These are phyloP conservation scores for Brassica nigra DNA, from an alignment of 345 rosid genomes.

Conservation along the genomic window DNA sequence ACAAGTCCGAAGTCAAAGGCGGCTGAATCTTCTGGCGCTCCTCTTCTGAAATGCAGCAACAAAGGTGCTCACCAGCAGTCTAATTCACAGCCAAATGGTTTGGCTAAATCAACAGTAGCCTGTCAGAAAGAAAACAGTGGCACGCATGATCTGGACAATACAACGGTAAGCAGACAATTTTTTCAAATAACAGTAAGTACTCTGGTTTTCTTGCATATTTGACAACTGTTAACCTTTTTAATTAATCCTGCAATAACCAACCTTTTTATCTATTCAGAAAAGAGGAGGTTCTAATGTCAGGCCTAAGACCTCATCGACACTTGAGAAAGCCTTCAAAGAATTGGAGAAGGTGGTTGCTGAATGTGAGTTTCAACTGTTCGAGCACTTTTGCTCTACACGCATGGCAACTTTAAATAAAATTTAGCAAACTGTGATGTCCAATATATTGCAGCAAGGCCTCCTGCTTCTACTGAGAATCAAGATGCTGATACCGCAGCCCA, in stretches of 20 bases:
- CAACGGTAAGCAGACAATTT: slow-evolving; percentile 55
- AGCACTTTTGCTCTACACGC: slow-evolving; percentile 1
- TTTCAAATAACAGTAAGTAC: slow-evolving; percentile 56
- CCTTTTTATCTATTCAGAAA: slow-evolving; percentile 45
- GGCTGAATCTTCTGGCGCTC: slow-evolving; percentile 45
- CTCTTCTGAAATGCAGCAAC: slow-evolving; percentile 53
- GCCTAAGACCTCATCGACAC: slow-evolving; percentile 63
- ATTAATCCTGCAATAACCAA: slow-evolving; percentile 49
- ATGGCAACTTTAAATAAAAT: not conserved
- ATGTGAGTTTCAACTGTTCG: slow-evolving; percentile 55
- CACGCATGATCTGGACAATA: slow-evolving; percentile 53
- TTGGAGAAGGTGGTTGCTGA: slow-evolving; percentile 87
- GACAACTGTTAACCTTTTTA: not conserved
- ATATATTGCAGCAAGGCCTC: slow-evolving; percentile 72
- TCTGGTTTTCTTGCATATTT: not conserved
- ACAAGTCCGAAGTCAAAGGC: slow-evolving; percentile 56
- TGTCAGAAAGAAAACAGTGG: slow-evolving; percentile 59
- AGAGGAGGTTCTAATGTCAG: slow-evolving; percentile 61
- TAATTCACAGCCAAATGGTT: slow-evolving; percentile 42
- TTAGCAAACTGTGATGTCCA: not conserved
- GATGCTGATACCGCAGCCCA: slow-evolving; percentile 73
- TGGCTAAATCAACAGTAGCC: slow-evolving; percentile 39
- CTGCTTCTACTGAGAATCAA: slow-evolving; percentile 66
- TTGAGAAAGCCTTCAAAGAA: slow-evolving; percentile 90
- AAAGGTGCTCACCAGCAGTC: slow-evolving; percentile 49